phyloP scores from a whole-genome alignment of 257 asterid species.

The Scutellaria galericulata region DNA sequence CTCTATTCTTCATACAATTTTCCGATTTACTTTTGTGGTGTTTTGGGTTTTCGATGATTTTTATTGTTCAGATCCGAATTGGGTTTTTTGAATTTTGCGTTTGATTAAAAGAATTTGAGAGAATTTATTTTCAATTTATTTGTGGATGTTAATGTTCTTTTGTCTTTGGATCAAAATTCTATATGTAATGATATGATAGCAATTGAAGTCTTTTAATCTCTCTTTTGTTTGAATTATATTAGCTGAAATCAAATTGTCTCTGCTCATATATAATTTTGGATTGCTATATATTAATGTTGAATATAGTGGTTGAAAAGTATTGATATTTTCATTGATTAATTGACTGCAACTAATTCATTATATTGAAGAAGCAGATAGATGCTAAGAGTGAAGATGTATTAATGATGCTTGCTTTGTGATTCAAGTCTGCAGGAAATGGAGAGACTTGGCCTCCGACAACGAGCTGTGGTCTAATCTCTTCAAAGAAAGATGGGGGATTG shows the following conservation, averaged over 20 bases:
- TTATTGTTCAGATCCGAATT: slow-evolving; percentile 37
- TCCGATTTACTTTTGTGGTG: slow-evolving; percentile 19
- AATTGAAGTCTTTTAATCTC: too few relatives aligned
- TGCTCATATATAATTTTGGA: neutral
- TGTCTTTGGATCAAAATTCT: neutral
- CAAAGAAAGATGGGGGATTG: slow-evolving; percentile 74
- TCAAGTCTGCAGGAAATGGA: slow-evolving; percentile 87
- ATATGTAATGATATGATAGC: neutral
- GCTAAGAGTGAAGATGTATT: neutral
- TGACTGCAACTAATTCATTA: neutral
- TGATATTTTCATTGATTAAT: too few relatives aligned
- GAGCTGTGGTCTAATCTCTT: slow-evolving; percentile 68
- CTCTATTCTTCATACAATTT: slow-evolving; percentile 11
- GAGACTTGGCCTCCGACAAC: slow-evolving; percentile 58
- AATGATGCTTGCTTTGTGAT: slow-evolving; percentile 31
- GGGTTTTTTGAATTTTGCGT: slow-evolving; percentile 15
- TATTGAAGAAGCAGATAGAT: slow-evolving; percentile 15
- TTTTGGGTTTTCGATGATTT: slow-evolving; percentile 25
- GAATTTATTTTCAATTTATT: neutral
- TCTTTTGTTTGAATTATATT: too few relatives aligned
- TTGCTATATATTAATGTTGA: neutral
- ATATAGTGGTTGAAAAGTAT: neutral
- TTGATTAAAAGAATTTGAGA: too few relatives aligned
- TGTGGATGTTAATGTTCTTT: neutral
- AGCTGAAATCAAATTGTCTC: neutral